Percentiles rank a stretch among this genome's conserved stretches.
phyloP scores from a whole-genome alignment of 2,329 filamentous ascomycete species.

The Acarospora socialis region DNA sequence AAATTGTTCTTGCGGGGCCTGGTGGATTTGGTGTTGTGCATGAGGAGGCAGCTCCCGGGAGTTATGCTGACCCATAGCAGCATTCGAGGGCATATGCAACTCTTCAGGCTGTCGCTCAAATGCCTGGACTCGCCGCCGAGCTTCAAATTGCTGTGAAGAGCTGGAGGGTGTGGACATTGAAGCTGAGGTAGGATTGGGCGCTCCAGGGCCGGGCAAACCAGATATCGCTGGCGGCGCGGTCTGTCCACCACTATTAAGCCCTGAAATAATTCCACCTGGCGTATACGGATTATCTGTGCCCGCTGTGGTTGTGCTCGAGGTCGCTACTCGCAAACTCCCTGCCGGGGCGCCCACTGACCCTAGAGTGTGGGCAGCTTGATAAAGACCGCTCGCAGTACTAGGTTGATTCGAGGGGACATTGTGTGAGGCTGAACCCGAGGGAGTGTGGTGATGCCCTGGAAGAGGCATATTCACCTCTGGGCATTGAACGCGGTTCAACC shows the following conservation, averaged over 20 bases:
- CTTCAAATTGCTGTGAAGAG: slow-evolving; percentile 32
- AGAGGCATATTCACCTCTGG: slow-evolving; percentile 13
- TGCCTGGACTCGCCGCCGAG: slow-evolving; percentile 33
- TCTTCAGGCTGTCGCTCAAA: slow-evolving; percentile 40
- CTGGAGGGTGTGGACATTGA: slow-evolving; percentile 1
- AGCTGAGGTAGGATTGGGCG: slow-evolving; percentile 8
- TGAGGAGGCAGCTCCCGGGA: slow-evolving; percentile 28
- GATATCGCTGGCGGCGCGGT: slow-evolving; percentile 17
- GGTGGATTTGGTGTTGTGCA: slow-evolving; percentile 33
- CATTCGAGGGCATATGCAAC: slow-evolving; percentile 36
- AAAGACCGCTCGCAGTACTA: slow-evolving; percentile 29
- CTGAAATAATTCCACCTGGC: slow-evolving; percentile 21
- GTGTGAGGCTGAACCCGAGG: slow-evolving; percentile 11
- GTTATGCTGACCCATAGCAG: slow-evolving; percentile 25
- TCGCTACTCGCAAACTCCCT: slow-evolving; percentile 25
- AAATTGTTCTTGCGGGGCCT: slow-evolving; percentile 35
- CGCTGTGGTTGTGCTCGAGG: slow-evolving; percentile 27
- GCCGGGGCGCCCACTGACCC: slow-evolving; percentile 33
- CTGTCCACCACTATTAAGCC: slow-evolving; percentile 20
- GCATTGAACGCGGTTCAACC: no score
- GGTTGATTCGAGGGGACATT: slow-evolving; percentile 14
- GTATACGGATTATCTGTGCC: slow-evolving; percentile 32
- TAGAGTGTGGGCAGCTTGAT: slow-evolving; percentile 31
- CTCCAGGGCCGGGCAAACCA: slow-evolving; percentile 12
- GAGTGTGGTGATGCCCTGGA: slow-evolving; percentile 13